phyloP scores from a whole-genome alignment of 768 basidiomycete species.

The Termitomyces sp. region DNA sequence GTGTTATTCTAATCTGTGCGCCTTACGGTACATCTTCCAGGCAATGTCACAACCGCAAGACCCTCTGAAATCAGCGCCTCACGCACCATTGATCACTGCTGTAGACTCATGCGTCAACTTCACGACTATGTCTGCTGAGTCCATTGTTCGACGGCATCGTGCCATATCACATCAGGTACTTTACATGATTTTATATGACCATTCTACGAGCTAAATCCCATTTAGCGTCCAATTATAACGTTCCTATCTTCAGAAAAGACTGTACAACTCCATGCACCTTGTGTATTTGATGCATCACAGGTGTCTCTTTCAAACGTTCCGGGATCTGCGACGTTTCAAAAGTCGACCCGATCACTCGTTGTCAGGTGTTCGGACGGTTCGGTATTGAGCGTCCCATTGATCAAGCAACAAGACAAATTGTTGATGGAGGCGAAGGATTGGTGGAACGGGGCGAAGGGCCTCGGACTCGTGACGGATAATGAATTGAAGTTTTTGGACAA shows the following conservation, averaged over 20 bases:
- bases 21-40: slow-evolving; percentile 24
- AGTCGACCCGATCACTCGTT: slow-evolving; percentile 31
- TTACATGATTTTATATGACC: not conserved
- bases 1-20: not conserved
- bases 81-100: slow-evolving; percentile 56
- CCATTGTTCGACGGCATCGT: slow-evolving; percentile 48
- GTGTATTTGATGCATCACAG: slow-evolving; percentile 10
- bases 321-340: slow-evolving; percentile 40
- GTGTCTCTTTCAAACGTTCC: slow-evolving; percentile 18
- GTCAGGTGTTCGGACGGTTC: slow-evolving; percentile 51
- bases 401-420: slow-evolving; percentile 59
- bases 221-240: slow-evolving; percentile 27
- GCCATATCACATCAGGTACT: slow-evolving; percentile 68
- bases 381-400: slow-evolving; percentile 43
- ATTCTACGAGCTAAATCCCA: not conserved
- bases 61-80: slow-evolving; percentile 25
- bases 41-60: slow-evolving; percentile 44
- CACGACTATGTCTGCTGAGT: slow-evolving; percentile 44
- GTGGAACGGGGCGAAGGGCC: slow-evolving; percentile 64
- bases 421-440: slow-evolving; percentile 57
- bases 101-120: slow-evolving; percentile 54
- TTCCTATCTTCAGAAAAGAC: slow-evolving; percentile 26
- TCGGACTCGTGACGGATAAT: slow-evolving; percentile 17
- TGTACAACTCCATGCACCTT: slow-evolving; percentile 35
- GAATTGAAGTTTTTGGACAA: slow-evolving; percentile 13